phyloP scores from a whole-genome alignment of 257 asterid genomes.

The Solanum lycopersicoides region DNA sequence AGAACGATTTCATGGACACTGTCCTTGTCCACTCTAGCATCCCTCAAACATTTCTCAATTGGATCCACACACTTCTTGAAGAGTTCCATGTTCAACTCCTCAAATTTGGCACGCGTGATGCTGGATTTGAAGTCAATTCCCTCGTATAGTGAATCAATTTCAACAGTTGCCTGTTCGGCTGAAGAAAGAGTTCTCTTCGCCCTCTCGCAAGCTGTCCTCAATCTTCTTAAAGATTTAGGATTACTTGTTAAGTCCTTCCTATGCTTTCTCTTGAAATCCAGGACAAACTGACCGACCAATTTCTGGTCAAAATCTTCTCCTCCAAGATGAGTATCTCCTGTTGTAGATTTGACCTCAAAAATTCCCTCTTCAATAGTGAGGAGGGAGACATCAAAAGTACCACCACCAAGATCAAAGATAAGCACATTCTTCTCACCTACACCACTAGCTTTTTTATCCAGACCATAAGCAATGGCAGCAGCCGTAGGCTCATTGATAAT shows the following conservation, averaged over 20 bases:
- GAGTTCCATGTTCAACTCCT: neutral
- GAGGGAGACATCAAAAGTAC: constrained; percentile 1
- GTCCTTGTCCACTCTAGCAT: neutral
- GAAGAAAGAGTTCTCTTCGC: neutral
- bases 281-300: neutral
- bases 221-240: neutral
- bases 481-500: constrained; percentile 4
- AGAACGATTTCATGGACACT: neutral
- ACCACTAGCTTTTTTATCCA: constrained; percentile 4
- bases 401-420: constrained; percentile 1
- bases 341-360: constrained; percentile 5
- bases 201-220: constrained; percentile 1
- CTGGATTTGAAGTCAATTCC: neutral
- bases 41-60: constrained; percentile 3
- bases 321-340: constrained; percentile 6
- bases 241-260: neutral
- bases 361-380: neutral
- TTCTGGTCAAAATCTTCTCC: neutral
- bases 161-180: neutral
- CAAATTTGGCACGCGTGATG: neutral
- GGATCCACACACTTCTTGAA: neutral
- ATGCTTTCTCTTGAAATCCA: constrained; percentile 1
- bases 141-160: neutral
- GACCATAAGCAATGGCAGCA: constrained; percentile 12
- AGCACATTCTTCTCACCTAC: constrained; percentile 14